phyloP scores from a whole-genome alignment of 208 protist species.

The Blechomonas ayalai region DNA sequence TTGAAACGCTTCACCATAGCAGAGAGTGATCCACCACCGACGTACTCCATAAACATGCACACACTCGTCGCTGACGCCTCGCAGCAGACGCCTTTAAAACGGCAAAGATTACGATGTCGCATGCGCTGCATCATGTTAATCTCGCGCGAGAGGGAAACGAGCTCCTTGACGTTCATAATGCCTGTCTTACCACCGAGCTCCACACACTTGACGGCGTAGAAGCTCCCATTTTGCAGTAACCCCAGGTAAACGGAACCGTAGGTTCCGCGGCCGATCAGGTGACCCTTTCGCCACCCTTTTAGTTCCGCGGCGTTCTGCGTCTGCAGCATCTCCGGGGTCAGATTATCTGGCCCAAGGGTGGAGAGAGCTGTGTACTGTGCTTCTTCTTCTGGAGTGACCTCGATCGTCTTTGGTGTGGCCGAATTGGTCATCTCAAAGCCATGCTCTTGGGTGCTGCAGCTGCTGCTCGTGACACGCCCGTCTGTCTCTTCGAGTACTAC shows the following conservation, averaged over 20 bases:
- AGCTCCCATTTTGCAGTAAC: slow-evolving; percentile 69
- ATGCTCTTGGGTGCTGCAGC: no score
- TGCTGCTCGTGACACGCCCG: no score
- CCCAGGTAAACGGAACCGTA: slow-evolving; percentile 90
- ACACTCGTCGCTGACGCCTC: slow-evolving; percentile 47
- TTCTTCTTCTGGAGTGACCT: slow-evolving; percentile 58
- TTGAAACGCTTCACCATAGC: slow-evolving; percentile 84
- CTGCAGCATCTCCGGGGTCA: slow-evolving; percentile 87
- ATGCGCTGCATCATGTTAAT: slow-evolving; percentile 90
- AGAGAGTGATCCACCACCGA: slow-evolving; percentile 83
- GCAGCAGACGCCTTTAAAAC: slow-evolving; percentile 82
- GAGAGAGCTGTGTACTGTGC: slow-evolving; percentile 66
- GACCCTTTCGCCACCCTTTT: slow-evolving; percentile 61
- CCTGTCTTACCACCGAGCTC: slow-evolving; percentile 52
- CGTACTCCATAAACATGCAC: slow-evolving; percentile 93
- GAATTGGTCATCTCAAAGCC: no score
- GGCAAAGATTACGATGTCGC: slow-evolving; percentile 87
- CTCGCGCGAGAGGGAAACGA: slow-evolving; percentile 84
- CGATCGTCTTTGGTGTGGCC: slow-evolving; percentile 38
- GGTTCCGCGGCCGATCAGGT: slow-evolving; percentile 81
- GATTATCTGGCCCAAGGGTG: slow-evolving; percentile 58
- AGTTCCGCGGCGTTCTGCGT: slow-evolving; percentile 66
- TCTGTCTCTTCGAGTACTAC: no score
- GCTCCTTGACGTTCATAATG: slow-evolving; percentile 58
- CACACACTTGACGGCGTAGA: slow-evolving; percentile 87